Evolutionary conservation across 2,329 filamentous ascomycete species (phyloP), one percentile per base, ranked within the genome.

Genomic region (Aspergillus phoenicis): DNA sequence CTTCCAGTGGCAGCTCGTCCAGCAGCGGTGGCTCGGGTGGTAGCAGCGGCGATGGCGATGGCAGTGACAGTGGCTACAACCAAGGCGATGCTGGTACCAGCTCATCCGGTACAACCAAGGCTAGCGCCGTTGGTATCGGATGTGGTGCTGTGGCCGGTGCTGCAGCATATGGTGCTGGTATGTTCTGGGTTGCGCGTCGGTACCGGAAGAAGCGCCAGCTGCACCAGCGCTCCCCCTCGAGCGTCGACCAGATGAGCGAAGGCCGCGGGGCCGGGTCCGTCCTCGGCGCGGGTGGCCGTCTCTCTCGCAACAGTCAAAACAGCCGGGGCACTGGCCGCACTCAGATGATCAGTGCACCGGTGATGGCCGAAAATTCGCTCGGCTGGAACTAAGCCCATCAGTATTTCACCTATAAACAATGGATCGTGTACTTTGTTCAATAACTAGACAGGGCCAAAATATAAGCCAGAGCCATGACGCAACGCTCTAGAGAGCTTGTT

Each of bases 341-440:
- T 58, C 84, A 87, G 71, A 86, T 89, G 77, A 97, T 97, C 75
- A 96, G 91, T 63, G 91, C 91, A 36, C 93, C 93, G 3, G 90
- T 97, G 65, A 93, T 93, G 77, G 90, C 93, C 3, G 93, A 96
- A 82, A 97, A 97, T 84, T 96, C 92, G 55, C 85, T 97, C 67
- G 93, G 93, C 71, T 97, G 93, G 93, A 96, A 96, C 82, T 97
- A 84, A 87, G 52, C 17, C 38, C n/a, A 17, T n/a, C 26, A 20
- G 36, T 13, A 36, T 43, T 8, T 22, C 15, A 15, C 28, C 24
- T 22, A 8, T 24, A 53, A 53, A 39, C 64, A 57, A 57, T 60
- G 48, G 26, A 38, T 57, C 28, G 43, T 51, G 39, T 55, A 30
- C 36, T 48, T 47, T 62, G 59, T 47, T 58, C 55, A 54, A 65